Conservation (phyloP, 345 rosid genomes). For the Lumnitzera racemosa region DNA sequence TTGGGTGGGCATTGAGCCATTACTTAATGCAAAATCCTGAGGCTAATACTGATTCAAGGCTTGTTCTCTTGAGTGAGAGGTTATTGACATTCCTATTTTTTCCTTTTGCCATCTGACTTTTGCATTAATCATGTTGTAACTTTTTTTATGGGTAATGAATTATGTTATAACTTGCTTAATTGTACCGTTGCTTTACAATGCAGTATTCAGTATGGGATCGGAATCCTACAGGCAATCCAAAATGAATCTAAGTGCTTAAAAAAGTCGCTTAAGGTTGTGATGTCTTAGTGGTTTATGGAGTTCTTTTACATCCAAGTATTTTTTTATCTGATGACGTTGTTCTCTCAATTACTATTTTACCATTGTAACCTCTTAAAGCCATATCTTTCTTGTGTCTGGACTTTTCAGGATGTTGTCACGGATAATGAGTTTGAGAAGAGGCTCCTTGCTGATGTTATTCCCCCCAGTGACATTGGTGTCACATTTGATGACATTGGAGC, state of each 20-base stretch:
- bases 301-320: not conserved
- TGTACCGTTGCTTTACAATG: conserved; percentile 26
- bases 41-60: conserved; percentile 43
- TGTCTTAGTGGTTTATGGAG: not conserved
- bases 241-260: conserved; percentile 73
- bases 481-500: conserved; percentile 92
- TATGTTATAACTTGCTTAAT: conserved; percentile 13
- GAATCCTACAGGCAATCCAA: conserved; percentile 53
- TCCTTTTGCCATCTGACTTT: conserved; percentile 10
- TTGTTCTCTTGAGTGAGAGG: conserved; percentile 72
- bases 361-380: not conserved
- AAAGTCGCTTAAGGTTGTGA: conserved; percentile 75
- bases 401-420: conserved; percentile 65
- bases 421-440: conserved; percentile 84
- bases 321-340: not conserved
- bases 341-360: not conserved
- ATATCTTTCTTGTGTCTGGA: not conserved
- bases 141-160: not conserved
- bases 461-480: conserved; percentile 80
- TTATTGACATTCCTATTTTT: conserved; percentile 19
- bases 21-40: conserved; percentile 69
- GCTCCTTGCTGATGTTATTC: conserved; percentile 75
- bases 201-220: conserved; percentile 74
- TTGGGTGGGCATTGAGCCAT: conserved; percentile 84
- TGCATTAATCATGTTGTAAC: conserved; percentile 13